Evolutionary conservation across 1,284 basidiomycete species (phyloP), one percentile per base, ranked within the genome.

Genomic region (Irpex rosettiformis): DNA sequence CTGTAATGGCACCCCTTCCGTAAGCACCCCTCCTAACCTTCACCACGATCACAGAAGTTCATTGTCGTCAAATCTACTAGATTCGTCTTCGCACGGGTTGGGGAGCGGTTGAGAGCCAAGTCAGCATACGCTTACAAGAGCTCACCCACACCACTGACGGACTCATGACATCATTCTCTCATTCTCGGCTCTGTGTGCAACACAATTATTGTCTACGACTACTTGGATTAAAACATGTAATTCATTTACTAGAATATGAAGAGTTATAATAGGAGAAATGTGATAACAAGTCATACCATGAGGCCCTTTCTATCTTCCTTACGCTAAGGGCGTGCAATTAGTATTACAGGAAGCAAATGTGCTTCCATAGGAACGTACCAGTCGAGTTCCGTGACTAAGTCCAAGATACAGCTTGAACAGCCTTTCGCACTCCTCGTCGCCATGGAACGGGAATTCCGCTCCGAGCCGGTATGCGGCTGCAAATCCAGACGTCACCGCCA

Each of bases 1-100:
- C 84, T 4, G 60, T 86, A 18, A 84, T 91, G 81, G 79, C 83
- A 0, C 92, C 92, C 0, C 70, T 93, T 25, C 92, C 91, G 75
- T 88, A 58, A 73, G 85, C 78, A 7, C 2, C 29, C 7, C 21
- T 18, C 48, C 29, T 7, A 21, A 21, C 29, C 25, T 18, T 48
- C 27, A 22, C 16, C n/a, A n/a, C n/a, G n/a, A 25, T 49, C 6
- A 8, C 48, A 10, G 18, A 27, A 8, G 24, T 10, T 49, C 8
- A 28, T n/a, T 24, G 11, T 1, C n/a, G 7, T 45, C 18, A 4
- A 11, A 45, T 16, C 24, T n/a, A 5, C 4, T 27, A 60, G 58
- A 22, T 60, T 60, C 27, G 40, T 60, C 22, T 60, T 60, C 45
- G 52, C 21, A 21, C 52, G 48, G 22, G 57, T 60, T 18, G 59